A percentile compares a stretch with the other conserved stretches of the same genome.
phyloP scores from a whole-genome alignment of 2,329 filamentous ascomycete species.

The Aspergillus alliaceus region DNA sequence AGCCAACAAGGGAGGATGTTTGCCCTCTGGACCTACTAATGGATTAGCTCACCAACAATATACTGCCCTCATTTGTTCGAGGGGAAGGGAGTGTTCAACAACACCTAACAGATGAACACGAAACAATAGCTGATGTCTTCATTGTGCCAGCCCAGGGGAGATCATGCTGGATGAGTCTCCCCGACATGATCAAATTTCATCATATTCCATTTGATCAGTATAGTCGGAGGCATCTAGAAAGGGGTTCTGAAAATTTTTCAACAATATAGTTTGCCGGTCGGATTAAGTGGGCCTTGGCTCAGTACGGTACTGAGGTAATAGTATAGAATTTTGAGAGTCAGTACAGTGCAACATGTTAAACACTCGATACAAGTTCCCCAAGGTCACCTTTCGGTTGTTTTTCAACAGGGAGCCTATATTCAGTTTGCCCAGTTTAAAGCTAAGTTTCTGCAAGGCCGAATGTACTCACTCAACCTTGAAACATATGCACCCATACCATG shows the following conservation, averaged over 20 bases:
- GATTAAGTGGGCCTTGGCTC: neutral
- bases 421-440: neutral
- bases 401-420: neutral
- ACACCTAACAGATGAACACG: neutral
- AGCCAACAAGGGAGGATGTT: neutral
- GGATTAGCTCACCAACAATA: neutral
- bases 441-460: neutral
- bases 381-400: neutral
- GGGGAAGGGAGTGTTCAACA: neutral
- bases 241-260: neutral
- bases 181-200: neutral
- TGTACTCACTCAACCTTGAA: neutral
- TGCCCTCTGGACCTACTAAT: neutral
- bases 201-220: neutral
- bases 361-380: neutral
- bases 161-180: neutral
- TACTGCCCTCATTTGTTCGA: neutral
- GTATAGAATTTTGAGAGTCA: neutral
- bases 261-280: neutral
- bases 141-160: neutral
- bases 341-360: neutral
- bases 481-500: neutral
- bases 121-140: neutral
- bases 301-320: no score
- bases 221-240: neutral